Percentiles rank a stretch among this genome's conserved stretches.
phyloP scores from a whole-genome alignment of 306 rosid species.

The Lagenaria siceraria region DNA sequence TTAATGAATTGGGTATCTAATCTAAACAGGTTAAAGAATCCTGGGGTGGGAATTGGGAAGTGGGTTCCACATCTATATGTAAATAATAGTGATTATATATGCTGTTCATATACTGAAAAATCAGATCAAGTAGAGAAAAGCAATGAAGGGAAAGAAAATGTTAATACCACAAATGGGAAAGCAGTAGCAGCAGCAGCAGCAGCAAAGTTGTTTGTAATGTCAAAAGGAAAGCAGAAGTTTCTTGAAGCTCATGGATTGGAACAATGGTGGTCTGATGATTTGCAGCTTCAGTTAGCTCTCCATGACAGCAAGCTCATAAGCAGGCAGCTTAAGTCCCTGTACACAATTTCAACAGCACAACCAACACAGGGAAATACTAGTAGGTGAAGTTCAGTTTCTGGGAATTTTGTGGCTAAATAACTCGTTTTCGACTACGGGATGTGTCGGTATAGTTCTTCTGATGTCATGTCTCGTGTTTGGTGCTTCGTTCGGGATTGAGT shows the following conservation, averaged over 20 bases:
- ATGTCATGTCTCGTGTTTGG: not conserved
- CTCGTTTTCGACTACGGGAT: not conserved
- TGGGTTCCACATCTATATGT: slow-evolving; percentile 89
- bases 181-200: slow-evolving; percentile 16
- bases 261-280: slow-evolving; percentile 97
- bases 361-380: slow-evolving; percentile 9
- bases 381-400: not conserved
- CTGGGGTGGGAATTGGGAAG: slow-evolving; percentile 34
- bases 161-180: slow-evolving; percentile 24
- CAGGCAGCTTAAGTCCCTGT: slow-evolving; percentile 69
- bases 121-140: slow-evolving; percentile 29
- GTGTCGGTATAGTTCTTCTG: not conserved
- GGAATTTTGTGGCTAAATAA: slow-evolving; percentile 3
- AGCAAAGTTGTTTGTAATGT: slow-evolving; percentile 74
- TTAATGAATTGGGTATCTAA: slow-evolving; percentile 41
- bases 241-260: slow-evolving; percentile 87
- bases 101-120: slow-evolving; percentile 59
- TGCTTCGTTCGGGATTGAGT: not conserved
- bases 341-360: slow-evolving; percentile 32
- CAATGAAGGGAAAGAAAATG: slow-evolving; percentile 36
- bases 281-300: slow-evolving; percentile 65
- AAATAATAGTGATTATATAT: slow-evolving; percentile 77
- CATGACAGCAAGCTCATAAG: slow-evolving; percentile 74
- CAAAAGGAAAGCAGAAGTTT: slow-evolving; percentile 88
- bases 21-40: slow-evolving; percentile 24